These are phyloP conservation scores for Russula abietina DNA, from an alignment of 768 basidiomycete species.

Conservation along the genomic window DNA sequence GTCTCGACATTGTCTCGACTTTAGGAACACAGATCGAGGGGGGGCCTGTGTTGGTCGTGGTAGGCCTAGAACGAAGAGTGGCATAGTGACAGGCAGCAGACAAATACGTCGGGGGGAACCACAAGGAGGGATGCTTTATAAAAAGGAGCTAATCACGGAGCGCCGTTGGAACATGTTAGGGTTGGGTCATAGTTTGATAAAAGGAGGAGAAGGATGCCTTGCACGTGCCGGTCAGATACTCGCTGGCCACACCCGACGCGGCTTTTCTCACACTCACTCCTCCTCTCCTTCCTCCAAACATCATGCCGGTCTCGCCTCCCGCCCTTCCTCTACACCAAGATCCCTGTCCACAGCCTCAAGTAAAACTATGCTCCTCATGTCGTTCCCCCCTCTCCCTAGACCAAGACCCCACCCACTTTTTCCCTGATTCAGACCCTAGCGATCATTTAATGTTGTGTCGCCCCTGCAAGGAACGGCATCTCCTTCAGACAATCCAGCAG, in stretches of 20 bases:
- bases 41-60: background rate
- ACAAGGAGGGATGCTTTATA: background rate
- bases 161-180: background rate
- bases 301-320: conserved; percentile 16
- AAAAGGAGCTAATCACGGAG: background rate
- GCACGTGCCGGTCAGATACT: conserved; percentile 11
- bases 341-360: conserved; percentile 11
- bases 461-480: conserved; percentile 18
- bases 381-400: conserved; percentile 22
- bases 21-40: background rate
- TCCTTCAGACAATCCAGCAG: conserved; percentile 14
- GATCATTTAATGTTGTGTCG: conserved; percentile 22
- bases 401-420: conserved; percentile 16
- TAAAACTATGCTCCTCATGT: conserved; percentile 24
- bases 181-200: background rate
- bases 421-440: conserved; percentile 19
- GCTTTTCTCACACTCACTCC: background rate
- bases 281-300: background rate
- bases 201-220: background rate
- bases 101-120: background rate
- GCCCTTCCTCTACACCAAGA: conserved; percentile 20
- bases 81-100: background rate
- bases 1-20: background rate
- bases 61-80: background rate
- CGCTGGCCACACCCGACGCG: background rate